Evolutionary conservation across 2,329 filamentous ascomycete species (phyloP).

Genomic region (Cladosporium halotolerans): DNA sequence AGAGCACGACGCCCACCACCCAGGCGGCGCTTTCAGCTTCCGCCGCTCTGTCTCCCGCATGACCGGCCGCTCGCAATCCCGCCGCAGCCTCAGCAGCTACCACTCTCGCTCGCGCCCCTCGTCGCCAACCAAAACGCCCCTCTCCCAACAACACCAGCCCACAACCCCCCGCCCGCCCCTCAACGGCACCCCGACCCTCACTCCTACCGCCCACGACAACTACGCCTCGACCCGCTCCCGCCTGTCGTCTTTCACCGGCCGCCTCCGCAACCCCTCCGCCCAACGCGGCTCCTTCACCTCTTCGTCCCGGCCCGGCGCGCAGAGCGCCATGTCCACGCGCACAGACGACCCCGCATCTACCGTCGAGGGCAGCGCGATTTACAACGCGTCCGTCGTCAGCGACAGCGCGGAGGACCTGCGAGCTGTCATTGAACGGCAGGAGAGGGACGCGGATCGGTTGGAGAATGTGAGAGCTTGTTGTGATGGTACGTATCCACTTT

Average conservation of each 20-base stretch:
- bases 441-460: constrained; percentile 68
- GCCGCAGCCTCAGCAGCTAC: constrained; percentile 35
- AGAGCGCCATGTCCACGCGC: constrained; percentile 27
- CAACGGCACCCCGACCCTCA: constrained; percentile 4
- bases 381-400: constrained; percentile 51
- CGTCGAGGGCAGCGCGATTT: constrained; percentile 23
- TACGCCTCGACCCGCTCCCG: constrained; percentile 1
- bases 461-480: constrained; percentile 97
- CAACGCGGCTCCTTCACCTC: constrained; percentile 40
- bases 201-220: constrained; percentile 6
- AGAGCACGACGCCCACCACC: constrained; percentile 1
- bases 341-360: constrained; percentile 12
- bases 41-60: constrained; percentile 46
- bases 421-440: constrained; percentile 69
- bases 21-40: constrained; percentile 34
- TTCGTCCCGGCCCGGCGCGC: constrained; percentile 38
- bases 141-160: constrained; percentile 14
- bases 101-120: constrained; percentile 24
- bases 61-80: constrained; percentile 49
- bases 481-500: constrained; percentile 63
- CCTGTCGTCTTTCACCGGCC: constrained; percentile 1
- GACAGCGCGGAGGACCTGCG: constrained; percentile 75
- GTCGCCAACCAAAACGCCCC: constrained; percentile 29
- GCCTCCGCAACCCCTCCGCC: constrained; percentile 6
- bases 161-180: background rate